Percentiles rank a stretch among this genome's conserved stretches.
Conservation (phyloP, 1,139 yeast species). For the Debaryomycetaceae sp. region DNA sequence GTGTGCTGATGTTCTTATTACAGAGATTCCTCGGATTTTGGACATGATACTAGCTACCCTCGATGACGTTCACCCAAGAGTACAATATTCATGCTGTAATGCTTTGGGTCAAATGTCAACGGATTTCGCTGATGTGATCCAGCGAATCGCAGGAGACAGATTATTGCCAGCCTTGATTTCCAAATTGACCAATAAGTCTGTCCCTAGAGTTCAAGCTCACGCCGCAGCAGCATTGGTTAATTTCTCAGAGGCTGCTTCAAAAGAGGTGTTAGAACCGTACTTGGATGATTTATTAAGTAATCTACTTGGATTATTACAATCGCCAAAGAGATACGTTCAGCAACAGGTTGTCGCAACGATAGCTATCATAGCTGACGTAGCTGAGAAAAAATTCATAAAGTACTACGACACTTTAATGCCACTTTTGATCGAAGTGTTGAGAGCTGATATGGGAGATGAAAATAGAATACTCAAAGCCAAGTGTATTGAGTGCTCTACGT, state of each 20-base stretch:
- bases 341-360: slow-evolving; percentile 96
- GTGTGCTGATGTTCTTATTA: slow-evolving; percentile 81
- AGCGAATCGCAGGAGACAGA: slow-evolving; percentile 71
- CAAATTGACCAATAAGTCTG: slow-evolving; percentile 64
- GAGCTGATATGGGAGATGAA: slow-evolving; percentile 75
- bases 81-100: slow-evolving; percentile 95
- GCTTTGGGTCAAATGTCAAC: slow-evolving; percentile 98
- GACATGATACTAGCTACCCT: slow-evolving; percentile 82
- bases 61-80: slow-evolving; percentile 84
- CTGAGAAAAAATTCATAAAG: slow-evolving; percentile 81
- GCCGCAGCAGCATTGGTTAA: slow-evolving; percentile 98
- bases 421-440: slow-evolving; percentile 71
- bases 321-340: slow-evolving; percentile 90
- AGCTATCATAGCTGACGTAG: slow-evolving; percentile 98
- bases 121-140: slow-evolving; percentile 88
- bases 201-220: slow-evolving; percentile 93
- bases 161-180: slow-evolving; percentile 87
- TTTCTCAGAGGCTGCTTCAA: slow-evolving; percentile 87
- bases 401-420: slow-evolving; percentile 97
- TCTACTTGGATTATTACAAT: slow-evolving; percentile 69
- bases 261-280: slow-evolving; percentile 85
- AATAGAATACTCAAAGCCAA: slow-evolving; percentile 83
- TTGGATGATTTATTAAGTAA: slow-evolving; percentile 75
- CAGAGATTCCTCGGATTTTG: slow-evolving; percentile 75
- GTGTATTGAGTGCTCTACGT: slow-evolving; percentile 91